phyloP scores from a whole-genome alignment of 2,329 filamentous ascomycete genomes.

The Pyrenochaeta sp. region DNA sequence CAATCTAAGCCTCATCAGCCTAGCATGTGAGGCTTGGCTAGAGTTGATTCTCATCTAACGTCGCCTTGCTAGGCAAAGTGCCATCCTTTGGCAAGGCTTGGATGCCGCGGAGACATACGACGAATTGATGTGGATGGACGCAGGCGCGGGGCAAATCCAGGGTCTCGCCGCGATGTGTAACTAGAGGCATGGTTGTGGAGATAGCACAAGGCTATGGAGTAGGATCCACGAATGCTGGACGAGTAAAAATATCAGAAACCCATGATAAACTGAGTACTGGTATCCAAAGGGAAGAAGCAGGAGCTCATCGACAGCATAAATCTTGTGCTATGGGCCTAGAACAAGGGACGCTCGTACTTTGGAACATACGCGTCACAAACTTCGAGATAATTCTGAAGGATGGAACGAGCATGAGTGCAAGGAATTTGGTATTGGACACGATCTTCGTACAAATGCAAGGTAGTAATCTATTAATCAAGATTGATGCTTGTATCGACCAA shows the following conservation, averaged over 20 bases:
- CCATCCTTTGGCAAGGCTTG: conserved; percentile 6
- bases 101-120: conserved; percentile 1
- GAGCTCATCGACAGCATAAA: too few relatives aligned
- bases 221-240: neutral
- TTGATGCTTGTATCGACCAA: neutral
- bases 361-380: neutral
- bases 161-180: conserved; percentile 3
- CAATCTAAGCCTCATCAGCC: conserved; percentile 14
- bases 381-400: neutral
- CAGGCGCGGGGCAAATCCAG: conserved; percentile 9
- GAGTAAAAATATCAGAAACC: neutral
- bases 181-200: conserved; percentile 4
- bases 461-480: neutral
- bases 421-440: neutral
- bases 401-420: neutral
- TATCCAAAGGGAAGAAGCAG: neutral
- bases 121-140: conserved; percentile 8
- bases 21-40: conserved; percentile 9
- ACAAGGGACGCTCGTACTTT: neutral
- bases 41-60: conserved; percentile 17
- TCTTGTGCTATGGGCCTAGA: neutral
- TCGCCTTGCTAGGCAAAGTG: conserved; percentile 11
- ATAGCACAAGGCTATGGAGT: neutral
- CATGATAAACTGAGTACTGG: neutral
- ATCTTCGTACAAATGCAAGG: neutral